These are phyloP conservation scores for Aspergillus biplanus DNA, from an alignment of 495 filamentous ascomycete species.

Conservation along the genomic window DNA sequence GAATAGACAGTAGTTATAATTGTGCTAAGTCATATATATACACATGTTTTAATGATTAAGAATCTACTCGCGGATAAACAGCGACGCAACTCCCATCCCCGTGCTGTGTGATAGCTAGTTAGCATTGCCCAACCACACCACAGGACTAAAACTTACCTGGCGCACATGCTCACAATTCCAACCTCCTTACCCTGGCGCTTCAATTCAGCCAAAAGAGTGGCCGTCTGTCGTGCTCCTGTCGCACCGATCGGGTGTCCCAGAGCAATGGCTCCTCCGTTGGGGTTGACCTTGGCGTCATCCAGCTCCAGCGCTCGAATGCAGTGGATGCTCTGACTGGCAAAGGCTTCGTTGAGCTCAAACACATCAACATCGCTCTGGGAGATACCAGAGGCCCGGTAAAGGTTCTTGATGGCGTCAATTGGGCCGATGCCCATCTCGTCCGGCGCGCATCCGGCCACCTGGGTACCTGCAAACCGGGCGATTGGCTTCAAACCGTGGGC, in stretches of 20 bases:
- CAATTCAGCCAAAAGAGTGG: slow-evolving; percentile 72
- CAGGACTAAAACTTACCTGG: slow-evolving; percentile 35
- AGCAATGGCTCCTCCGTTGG: slow-evolving; percentile 75
- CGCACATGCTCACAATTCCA: slow-evolving; percentile 76
- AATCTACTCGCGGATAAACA: slow-evolving; percentile 70
- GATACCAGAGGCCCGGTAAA: slow-evolving; percentile 71
- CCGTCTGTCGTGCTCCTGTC: slow-evolving; percentile 73
- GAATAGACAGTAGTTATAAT: no score
- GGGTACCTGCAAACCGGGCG: slow-evolving; percentile 83
- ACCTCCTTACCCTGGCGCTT: slow-evolving; percentile 72
- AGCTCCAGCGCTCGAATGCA: slow-evolving; percentile 72
- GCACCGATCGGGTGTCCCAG: slow-evolving; percentile 75
- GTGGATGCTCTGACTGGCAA: slow-evolving; percentile 88
- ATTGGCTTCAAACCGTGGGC: slow-evolving; percentile 80
- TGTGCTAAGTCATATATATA: no score
- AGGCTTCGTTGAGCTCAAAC: slow-evolving; percentile 90
- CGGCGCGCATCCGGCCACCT: slow-evolving; percentile 77
- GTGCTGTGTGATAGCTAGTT: slow-evolving; percentile 51
- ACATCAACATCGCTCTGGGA: slow-evolving; percentile 75
- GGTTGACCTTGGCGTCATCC: slow-evolving; percentile 79
- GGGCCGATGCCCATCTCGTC: slow-evolving; percentile 93
- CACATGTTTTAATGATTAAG: no score
- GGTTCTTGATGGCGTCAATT: slow-evolving; percentile 80
- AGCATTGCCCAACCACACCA: neutral
- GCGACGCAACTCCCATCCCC: slow-evolving; percentile 76